A percentile compares a stretch with the other conserved stretches of the same genome.
Evolutionary conservation across 2,329 filamentous ascomycete species (phyloP).

Genomic region (Epichloe gansuensis): DNA sequence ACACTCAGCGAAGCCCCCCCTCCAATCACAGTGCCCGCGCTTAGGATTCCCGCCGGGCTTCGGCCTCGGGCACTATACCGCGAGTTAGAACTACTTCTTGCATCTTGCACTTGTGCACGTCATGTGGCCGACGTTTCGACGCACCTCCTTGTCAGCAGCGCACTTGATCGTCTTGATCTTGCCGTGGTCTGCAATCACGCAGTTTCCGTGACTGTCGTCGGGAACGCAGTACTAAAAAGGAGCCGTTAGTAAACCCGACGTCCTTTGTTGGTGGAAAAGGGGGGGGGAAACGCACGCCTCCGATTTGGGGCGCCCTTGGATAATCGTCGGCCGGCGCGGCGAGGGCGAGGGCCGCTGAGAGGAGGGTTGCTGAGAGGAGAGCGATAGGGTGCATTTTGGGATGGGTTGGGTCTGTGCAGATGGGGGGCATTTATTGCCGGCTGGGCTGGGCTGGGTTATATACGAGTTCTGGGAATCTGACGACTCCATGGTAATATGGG

Average conservation of each 20-base stretch:
- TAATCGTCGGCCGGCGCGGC: neutral
- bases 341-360: neutral
- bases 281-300: neutral
- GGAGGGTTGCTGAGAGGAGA: neutral
- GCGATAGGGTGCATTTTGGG: neutral
- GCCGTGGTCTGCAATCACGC: conserved; percentile 1
- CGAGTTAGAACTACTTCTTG: too few species aligned
- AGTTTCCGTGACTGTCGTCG: neutral
- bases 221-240: neutral
- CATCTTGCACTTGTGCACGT: neutral
- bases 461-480: too few species aligned
- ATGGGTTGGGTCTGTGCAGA: too few species aligned
- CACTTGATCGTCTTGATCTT: conserved; percentile 1
- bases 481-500: too few species aligned
- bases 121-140: neutral
- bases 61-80: neutral
- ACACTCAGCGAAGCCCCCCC: neutral
- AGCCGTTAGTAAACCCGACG: neutral
- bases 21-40: neutral
- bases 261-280: too few species aligned
- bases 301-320: neutral
- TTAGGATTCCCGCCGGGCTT: neutral
- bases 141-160: neutral
- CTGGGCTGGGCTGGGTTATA: too few species aligned
- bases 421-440: too few species aligned